These are phyloP conservation scores for Capsaspora owczarzaki DNA, from an alignment of 78 protist genomes.

Conservation along the genomic window DNA sequence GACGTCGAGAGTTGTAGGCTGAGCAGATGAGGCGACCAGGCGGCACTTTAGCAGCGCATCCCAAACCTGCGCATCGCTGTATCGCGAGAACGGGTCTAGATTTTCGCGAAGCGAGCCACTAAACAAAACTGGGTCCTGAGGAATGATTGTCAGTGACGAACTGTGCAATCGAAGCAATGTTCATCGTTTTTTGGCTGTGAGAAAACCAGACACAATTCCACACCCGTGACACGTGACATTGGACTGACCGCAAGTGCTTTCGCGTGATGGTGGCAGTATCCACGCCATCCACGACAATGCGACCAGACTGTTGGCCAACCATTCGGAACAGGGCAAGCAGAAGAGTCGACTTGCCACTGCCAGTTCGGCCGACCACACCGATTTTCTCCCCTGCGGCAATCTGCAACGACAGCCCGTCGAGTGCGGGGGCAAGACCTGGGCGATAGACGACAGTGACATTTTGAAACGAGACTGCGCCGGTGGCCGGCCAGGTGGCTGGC, in stretches of 20 bases:
- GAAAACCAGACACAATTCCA: too few species aligned
- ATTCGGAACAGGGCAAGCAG: constrained; percentile 70
- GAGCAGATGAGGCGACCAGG: not conserved
- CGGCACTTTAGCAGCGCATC: constrained; percentile 40
- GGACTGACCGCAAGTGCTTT: too few species aligned
- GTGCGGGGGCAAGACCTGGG: constrained; percentile 18
- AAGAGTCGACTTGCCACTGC: constrained; percentile 45
- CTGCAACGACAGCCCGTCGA: constrained; percentile 14
- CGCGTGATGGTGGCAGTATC: not conserved
- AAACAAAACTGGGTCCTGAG: constrained; percentile 79
- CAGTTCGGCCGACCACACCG: constrained; percentile 58
- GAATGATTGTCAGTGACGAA: constrained; percentile 48
- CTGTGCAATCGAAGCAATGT: constrained; percentile 44
- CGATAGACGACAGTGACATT: constrained; percentile 52
- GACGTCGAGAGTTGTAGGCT: not conserved
- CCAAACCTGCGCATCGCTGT: constrained; percentile 40
- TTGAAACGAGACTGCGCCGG: constrained; percentile 33
- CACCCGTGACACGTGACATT: too few species aligned
- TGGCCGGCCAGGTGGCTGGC: constrained; percentile 35
- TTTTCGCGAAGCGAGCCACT: constrained; percentile 61
- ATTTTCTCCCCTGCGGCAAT: constrained; percentile 53
- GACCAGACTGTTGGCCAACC: constrained; percentile 54
- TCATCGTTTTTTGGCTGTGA: too few species aligned
- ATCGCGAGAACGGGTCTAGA: constrained; percentile 49
- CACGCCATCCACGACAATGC: constrained; percentile 40